phyloP scores from a whole-genome alignment of 164 flowering plant genomes.

The Akebia trifoliata region DNA sequence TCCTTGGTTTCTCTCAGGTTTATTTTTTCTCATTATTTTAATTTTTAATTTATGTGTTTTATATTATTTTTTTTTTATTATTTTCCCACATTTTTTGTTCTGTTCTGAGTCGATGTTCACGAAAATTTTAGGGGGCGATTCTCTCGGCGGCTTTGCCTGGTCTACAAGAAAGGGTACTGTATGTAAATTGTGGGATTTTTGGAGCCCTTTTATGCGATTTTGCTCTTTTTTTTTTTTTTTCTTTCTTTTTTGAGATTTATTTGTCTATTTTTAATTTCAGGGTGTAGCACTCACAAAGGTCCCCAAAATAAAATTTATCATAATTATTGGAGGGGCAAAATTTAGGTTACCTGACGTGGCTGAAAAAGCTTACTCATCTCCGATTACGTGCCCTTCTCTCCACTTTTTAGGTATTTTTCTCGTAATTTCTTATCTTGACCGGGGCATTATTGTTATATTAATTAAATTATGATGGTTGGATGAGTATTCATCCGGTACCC shows the following conservation, averaged over 20 bases:
- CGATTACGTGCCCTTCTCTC: conserved; percentile 37
- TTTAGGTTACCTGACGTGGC: conserved; percentile 27
- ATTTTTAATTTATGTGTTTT: too few relatives aligned
- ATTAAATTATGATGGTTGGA: too few relatives aligned
- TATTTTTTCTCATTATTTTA: too few relatives aligned
- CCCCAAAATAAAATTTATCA: conserved; percentile 50
- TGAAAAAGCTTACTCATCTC: conserved; percentile 44
- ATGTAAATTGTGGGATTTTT: too few relatives aligned
- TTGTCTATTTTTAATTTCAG: conserved; percentile 22
- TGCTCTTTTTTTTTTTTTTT: not conserved
- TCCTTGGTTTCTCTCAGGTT: conserved; percentile 90
- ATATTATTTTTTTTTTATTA: not conserved
- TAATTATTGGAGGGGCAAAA: conserved; percentile 56
- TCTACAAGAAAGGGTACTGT: conserved; percentile 62
- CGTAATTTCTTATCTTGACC: not conserved
- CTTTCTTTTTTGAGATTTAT: not conserved
- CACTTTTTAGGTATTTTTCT: conserved; percentile 57
- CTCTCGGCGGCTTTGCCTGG: conserved; percentile 72
- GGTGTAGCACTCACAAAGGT: conserved; percentile 59
- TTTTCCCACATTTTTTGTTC: not conserved
- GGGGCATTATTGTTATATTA: not conserved
- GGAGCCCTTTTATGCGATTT: too few relatives aligned
- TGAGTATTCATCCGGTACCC: too few relatives aligned
- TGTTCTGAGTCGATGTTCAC: not conserved
- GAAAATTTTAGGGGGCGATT: conserved; percentile 57